phyloP scores from a whole-genome alignment of 306 rosid genomes.

The Datisca glomerata region DNA sequence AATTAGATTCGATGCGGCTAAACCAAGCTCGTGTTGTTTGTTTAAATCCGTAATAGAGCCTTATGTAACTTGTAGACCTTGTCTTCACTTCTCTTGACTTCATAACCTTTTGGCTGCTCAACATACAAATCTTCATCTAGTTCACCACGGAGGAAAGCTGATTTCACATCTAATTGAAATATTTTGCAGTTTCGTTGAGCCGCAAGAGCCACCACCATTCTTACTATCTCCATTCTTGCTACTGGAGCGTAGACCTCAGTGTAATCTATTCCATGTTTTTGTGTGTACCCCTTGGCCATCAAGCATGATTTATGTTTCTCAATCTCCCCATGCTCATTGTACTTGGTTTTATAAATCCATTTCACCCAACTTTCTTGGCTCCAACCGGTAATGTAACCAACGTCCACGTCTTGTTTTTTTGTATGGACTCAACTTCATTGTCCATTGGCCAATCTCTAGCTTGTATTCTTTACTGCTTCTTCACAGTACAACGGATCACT shows the following conservation, averaged over 20 bases:
- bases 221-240: not conserved
- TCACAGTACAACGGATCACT: not conserved
- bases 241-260: not conserved
- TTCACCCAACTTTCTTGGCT: not conserved
- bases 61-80: not conserved
- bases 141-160: not conserved
- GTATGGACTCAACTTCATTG: not conserved
- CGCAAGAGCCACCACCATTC: not conserved
- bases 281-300: not conserved
- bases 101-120: not conserved
- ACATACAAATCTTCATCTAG: not conserved
- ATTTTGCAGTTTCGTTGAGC: not conserved
- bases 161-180: conserved; percentile 1
- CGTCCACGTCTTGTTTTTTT: not conserved
- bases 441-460: not conserved
- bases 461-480: not conserved
- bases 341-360: not conserved
- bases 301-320: not conserved
- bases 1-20: not conserved
- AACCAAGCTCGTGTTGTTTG: not conserved
- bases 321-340: not conserved
- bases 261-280: not conserved
- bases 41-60: not conserved
- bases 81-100: not conserved
- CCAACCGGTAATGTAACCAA: not conserved